Conservation (phyloP, 805 yeast genomes). For the Millerozyma miso region DNA sequence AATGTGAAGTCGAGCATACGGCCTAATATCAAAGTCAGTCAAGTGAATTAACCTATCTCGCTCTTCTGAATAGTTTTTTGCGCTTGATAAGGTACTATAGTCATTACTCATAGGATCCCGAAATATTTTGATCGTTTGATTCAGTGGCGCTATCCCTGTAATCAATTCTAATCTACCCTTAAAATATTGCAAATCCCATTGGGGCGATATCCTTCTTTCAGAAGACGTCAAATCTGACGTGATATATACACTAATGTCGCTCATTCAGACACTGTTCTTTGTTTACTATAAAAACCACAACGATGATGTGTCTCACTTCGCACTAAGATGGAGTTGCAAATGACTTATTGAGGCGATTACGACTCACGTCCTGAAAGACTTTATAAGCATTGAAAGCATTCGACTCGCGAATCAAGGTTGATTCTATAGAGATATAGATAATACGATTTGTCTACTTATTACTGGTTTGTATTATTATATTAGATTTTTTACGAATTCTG, state of each 20-base stretch:
- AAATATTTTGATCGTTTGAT: conserved; percentile 50
- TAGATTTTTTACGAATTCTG: no score
- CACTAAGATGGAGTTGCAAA: no score
- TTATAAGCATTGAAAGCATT: no score
- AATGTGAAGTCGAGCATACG: conserved; percentile 53
- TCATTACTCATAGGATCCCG: conserved; percentile 35
- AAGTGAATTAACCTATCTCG: conserved; percentile 13
- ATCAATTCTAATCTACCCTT: conserved; percentile 56
- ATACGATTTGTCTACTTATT: no score
- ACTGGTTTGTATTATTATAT: no score
- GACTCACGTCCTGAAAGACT: no score
- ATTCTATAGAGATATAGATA: no score
- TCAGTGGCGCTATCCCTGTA: conserved; percentile 66
- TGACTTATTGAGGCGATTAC: no score
- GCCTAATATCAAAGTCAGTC: conserved; percentile 23
- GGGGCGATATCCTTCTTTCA: conserved; percentile 59
- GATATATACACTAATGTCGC: conserved; percentile 50
- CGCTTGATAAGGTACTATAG: conserved; percentile 20
- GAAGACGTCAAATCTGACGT: conserved; percentile 67
- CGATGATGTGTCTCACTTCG: no score
- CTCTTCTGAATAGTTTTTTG: conserved; percentile 11
- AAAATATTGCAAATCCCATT: conserved; percentile 55
- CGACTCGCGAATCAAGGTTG: no score
- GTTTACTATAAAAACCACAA: no score
- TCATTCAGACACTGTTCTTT: conserved; percentile 11